Conservation (phyloP, 2,329 filamentous ascomycete genomes). For the Ascochyta pisi region DNA sequence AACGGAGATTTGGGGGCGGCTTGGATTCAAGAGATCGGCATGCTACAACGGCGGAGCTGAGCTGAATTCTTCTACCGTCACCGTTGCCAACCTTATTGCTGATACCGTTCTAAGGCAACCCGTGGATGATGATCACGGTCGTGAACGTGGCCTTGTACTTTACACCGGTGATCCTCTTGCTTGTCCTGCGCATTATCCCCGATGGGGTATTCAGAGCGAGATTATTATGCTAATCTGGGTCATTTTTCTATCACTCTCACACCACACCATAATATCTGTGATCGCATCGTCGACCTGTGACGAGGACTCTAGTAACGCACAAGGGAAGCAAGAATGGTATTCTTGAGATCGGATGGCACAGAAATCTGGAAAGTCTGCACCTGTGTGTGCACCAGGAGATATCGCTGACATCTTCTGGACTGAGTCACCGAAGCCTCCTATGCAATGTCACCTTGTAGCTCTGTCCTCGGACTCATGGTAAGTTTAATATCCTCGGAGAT, state of each 20-base stretch:
- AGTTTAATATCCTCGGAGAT: neutral
- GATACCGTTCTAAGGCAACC: slow-evolving; percentile 3
- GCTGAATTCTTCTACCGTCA: neutral
- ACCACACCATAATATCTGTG: neutral
- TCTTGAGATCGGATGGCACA: too few species aligned
- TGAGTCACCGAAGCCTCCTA: neutral
- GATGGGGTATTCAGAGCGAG: slow-evolving; percentile 5
- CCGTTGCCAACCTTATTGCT: slow-evolving; percentile 9
- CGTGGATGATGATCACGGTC: neutral
- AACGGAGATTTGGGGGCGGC: neutral
- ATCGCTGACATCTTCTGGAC: neutral
- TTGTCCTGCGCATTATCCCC: neutral
- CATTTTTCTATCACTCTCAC: neutral
- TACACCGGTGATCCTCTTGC: neutral
- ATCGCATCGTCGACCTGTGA: neutral
- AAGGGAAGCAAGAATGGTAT: neutral
- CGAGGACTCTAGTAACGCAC: neutral
- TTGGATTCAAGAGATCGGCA: slow-evolving; percentile 2
- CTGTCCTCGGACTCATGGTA: neutral
- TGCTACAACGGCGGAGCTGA: neutral
- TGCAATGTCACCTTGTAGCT: neutral
- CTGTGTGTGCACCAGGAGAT: too few species aligned
- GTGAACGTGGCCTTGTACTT: neutral
- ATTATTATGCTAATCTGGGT: neutral
- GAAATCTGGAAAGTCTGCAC: neutral